Percentiles rank a stretch among this genome's conserved stretches.
Evolutionary conservation across 768 basidiomycete species (phyloP).

Genomic region (Lactifluus volemus): DNA sequence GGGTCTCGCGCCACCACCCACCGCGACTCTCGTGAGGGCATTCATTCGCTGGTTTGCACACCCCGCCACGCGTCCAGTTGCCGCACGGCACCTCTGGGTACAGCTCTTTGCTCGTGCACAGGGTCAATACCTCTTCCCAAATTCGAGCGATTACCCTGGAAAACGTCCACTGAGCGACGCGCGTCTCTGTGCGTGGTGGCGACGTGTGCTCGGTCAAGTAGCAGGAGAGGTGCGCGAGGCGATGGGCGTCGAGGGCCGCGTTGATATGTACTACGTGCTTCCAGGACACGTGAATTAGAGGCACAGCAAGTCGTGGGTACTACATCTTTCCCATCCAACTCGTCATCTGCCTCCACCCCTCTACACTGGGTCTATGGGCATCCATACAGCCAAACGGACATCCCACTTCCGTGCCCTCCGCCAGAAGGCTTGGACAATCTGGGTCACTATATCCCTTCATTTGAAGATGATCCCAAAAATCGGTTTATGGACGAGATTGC

Average conservation of each 20-base stretch:
- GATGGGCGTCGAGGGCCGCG: constrained; percentile 23
- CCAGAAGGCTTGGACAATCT: constrained; percentile 36
- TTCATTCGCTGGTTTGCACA: constrained; percentile 36
- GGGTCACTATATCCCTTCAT: constrained; percentile 75
- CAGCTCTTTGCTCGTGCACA: constrained; percentile 61
- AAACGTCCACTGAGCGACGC: constrained; percentile 75
- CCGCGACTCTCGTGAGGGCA: constrained; percentile 55
- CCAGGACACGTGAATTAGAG: constrained; percentile 64
- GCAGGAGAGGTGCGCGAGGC: constrained; percentile 30
- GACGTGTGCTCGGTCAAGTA: constrained; percentile 54
- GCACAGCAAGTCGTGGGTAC: constrained; percentile 48
- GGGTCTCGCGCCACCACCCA: constrained; percentile 52
- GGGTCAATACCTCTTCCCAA: constrained; percentile 89
- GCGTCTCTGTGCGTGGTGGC: constrained; percentile 91
- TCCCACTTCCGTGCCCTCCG: constrained; percentile 43
- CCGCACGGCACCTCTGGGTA: constrained; percentile 8
- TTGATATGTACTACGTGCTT: constrained; percentile 51
- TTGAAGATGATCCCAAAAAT: constrained; percentile 96
- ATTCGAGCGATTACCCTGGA: constrained; percentile 57
- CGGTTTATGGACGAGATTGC: constrained; percentile 90
- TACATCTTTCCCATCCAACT: constrained; percentile 22
- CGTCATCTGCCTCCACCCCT: constrained; percentile 11
- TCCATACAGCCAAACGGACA: constrained; percentile 47
- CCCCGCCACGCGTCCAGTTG: constrained; percentile 25
- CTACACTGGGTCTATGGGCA: constrained; percentile 68